These are phyloP conservation scores for Pistacia integerrima DNA, from an alignment of 345 rosid genomes.

Conservation along the genomic window DNA sequence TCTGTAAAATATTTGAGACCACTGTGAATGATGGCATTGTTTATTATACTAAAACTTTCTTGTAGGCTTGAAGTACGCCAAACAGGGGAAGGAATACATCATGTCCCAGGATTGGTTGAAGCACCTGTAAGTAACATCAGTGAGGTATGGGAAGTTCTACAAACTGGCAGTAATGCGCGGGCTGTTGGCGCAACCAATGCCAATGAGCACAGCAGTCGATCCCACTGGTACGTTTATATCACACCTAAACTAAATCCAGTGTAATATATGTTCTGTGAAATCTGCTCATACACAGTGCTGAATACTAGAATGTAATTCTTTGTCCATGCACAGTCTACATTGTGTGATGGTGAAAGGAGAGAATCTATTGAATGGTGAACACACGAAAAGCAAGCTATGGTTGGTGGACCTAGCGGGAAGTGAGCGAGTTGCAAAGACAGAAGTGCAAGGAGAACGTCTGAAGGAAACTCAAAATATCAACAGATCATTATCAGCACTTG, in stretches of 20 bases:
- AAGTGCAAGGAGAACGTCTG: slow-evolving; percentile 92
- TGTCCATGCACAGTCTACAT: slow-evolving; percentile 57
- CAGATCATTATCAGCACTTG: slow-evolving; percentile 94
- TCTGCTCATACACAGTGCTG: slow-evolving; percentile 11
- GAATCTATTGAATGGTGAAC: slow-evolving; percentile 82
- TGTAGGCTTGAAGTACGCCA: slow-evolving; percentile 86
- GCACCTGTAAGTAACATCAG: slow-evolving; percentile 73
- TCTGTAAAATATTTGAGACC: neutral
- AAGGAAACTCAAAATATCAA: slow-evolving; percentile 96
- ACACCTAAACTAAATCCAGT: slow-evolving; percentile 6
- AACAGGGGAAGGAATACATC: slow-evolving; percentile 76
- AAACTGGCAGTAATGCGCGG: slow-evolving; percentile 87
- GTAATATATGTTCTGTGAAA: neutral
- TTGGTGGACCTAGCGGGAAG: slow-evolving; percentile 99
- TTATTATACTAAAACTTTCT: slow-evolving; percentile 2
- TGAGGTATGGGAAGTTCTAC: slow-evolving; percentile 93
- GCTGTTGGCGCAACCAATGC: slow-evolving; percentile 91
- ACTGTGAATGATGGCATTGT: neutral
- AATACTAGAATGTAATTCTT: slow-evolving; percentile 7
- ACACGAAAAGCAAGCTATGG: slow-evolving; percentile 94
- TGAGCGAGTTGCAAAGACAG: slow-evolving; percentile 92
- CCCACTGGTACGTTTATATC: slow-evolving; percentile 71
- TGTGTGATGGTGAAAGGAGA: slow-evolving; percentile 92
- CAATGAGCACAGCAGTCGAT: slow-evolving; percentile 94
- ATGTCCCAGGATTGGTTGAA: slow-evolving; percentile 88